Evolutionary conservation across 2,329 filamentous ascomycete species (phyloP).

Genomic region (Pseudohalonectria lignicola): DNA sequence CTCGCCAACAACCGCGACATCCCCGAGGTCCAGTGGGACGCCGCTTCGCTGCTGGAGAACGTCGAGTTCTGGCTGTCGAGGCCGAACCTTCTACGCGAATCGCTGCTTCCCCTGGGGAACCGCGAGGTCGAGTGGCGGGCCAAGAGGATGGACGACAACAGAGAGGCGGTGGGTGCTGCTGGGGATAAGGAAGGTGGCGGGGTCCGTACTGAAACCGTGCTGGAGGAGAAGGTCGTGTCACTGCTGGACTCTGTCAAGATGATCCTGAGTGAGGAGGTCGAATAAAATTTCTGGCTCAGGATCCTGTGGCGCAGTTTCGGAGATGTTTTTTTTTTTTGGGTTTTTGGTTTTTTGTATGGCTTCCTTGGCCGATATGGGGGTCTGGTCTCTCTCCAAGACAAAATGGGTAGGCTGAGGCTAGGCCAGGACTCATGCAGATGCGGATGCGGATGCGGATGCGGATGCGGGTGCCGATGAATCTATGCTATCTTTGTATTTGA

Average conservation of each 20-base stretch:
- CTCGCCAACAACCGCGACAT: conserved; percentile 61
- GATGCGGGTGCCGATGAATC: too few relatives aligned
- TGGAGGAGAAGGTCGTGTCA: conserved; percentile 66
- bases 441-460: too few relatives aligned
- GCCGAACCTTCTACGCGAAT: conserved; percentile 56
- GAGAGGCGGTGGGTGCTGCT: conserved; percentile 16
- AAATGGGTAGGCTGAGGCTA: too few relatives aligned
- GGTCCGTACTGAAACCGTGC: conserved; percentile 44
- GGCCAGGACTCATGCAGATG: too few relatives aligned
- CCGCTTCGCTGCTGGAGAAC: conserved; percentile 61
- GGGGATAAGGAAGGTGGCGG: too few relatives aligned
- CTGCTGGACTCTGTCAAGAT: conserved; percentile 53
- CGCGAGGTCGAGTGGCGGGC: conserved; percentile 56
- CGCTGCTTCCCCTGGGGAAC: conserved; percentile 61
- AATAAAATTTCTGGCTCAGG: too few relatives aligned
- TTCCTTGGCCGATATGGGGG: neutral
- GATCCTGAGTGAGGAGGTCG: conserved; percentile 41
- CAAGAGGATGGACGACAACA: conserved; percentile 22
- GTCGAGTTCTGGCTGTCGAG: conserved; percentile 71
- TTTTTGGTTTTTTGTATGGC: neutral
- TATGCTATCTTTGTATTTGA: too few relatives aligned
- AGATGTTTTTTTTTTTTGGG: conserved; percentile 1
- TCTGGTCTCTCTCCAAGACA: too few relatives aligned
- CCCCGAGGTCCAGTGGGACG: conserved; percentile 65
- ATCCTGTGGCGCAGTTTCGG: too few relatives aligned